phyloP scores from a whole-genome alignment of 2,329 filamentous ascomycete genomes.

The Hypomyces rosellus region DNA sequence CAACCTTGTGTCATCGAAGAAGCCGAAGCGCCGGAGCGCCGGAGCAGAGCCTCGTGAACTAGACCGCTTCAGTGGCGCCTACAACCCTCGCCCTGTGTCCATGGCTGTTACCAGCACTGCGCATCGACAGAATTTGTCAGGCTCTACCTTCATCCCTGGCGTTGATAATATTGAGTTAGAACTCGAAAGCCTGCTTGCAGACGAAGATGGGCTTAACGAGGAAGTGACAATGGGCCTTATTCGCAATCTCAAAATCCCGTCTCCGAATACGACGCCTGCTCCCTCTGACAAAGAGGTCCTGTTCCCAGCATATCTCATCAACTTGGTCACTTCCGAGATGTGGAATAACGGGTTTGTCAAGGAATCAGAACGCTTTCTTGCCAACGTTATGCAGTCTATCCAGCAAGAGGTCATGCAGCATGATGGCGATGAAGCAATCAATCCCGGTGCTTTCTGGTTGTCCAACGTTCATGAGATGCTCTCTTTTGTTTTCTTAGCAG shows the following conservation, averaged over 20 bases:
- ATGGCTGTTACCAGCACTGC: slow-evolving; percentile 74
- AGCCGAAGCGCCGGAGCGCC: slow-evolving; percentile 89
- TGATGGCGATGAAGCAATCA: slow-evolving; percentile 93
- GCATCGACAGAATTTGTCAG: slow-evolving; percentile 65
- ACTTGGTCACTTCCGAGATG: slow-evolving; percentile 98
- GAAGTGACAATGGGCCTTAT: slow-evolving; percentile 96
- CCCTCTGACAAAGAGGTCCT: slow-evolving; percentile 97
- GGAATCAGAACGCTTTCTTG: slow-evolving; percentile 96
- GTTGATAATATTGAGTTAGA: slow-evolving; percentile 92
- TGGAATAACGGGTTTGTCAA: slow-evolving; percentile 99
- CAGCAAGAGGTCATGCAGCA: slow-evolving; percentile 99
- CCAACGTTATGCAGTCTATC: slow-evolving; percentile 99
- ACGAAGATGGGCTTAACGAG: slow-evolving; percentile 93
- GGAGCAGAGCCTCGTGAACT: slow-evolving; percentile 78
- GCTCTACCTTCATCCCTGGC: slow-evolving; percentile 70
- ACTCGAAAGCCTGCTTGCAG: slow-evolving; percentile 84
- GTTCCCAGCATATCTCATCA: slow-evolving; percentile 98
- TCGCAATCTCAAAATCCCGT: slow-evolving; percentile 91
- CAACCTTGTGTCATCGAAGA: slow-evolving; percentile 95
- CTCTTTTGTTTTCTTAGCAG: slow-evolving; percentile 96
- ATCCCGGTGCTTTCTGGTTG: slow-evolving; percentile 96
- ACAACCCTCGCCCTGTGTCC: slow-evolving; percentile 91
- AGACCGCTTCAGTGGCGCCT: slow-evolving; percentile 86
- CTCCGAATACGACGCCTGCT: slow-evolving; percentile 76
- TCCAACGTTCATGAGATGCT: slow-evolving; percentile 99